A percentile compares a stretch with the other conserved stretches of the same genome.
Conservation (phyloP, 805 yeast species). For the Sungouiozyma ichnusensis region DNA sequence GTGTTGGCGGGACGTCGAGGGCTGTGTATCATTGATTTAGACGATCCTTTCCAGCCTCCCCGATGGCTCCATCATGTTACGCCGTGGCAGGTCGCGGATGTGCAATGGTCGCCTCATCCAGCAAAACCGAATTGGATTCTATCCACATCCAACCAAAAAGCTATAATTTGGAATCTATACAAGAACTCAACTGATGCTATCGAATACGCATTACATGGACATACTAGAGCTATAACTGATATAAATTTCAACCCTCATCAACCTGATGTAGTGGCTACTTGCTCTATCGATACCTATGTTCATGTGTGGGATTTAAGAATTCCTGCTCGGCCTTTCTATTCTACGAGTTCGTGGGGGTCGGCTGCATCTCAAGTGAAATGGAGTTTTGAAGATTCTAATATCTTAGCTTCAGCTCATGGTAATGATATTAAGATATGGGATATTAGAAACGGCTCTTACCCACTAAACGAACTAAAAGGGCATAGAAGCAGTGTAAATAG, state of each 20-base stretch:
- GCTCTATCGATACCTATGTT: conserved; percentile 83
- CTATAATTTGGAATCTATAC: conserved; percentile 84
- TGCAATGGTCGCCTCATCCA: conserved; percentile 93
- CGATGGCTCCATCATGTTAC: conserved; percentile 87
- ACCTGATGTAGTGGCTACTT: conserved; percentile 84
- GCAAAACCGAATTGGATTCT: conserved; percentile 84
- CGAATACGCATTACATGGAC: conserved; percentile 80
- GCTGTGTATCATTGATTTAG: conserved; percentile 78
- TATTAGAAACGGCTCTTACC: conserved; percentile 66
- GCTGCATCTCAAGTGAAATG: conserved; percentile 94
- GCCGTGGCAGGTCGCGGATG: conserved; percentile 98
- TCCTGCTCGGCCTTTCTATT: conserved; percentile 59
- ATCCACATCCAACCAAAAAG: conserved; percentile 91
- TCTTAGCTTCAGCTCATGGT: conserved; percentile 82
- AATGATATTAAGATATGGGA: conserved; percentile 82
- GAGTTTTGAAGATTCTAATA: conserved; percentile 66
- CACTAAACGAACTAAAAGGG: conserved; percentile 57
- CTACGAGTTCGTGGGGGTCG: conserved; percentile 91
- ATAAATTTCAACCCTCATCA: conserved; percentile 82
- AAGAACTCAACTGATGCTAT: conserved; percentile 63
- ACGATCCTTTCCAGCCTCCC: conserved; percentile 92
- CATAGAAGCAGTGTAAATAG: conserved; percentile 87
- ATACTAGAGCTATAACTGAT: conserved; percentile 89
- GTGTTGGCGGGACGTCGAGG: conserved; percentile 80
- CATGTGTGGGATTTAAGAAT: conserved; percentile 85